A percentile compares a stretch with the other conserved stretches of the same genome.
Conservation (phyloP, 2,329 filamentous ascomycete genomes). For the Emmonsiellopsis sp. region DNA sequence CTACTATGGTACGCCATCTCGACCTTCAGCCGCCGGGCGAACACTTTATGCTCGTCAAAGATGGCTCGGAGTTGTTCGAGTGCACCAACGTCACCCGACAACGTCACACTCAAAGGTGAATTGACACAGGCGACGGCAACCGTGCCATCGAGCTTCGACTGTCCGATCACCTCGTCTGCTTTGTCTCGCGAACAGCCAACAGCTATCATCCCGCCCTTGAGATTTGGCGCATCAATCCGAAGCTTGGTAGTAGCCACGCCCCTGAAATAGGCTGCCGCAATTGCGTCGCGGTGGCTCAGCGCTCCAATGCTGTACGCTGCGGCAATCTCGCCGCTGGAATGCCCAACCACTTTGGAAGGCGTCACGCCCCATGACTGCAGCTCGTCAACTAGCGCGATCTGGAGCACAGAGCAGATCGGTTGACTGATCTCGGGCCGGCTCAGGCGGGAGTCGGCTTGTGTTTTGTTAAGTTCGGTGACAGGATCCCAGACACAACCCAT, state of each 20-base stretch:
- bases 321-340: conserved; percentile 20
- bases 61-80: conserved; percentile 6
- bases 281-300: conserved; percentile 8
- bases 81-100: conserved; percentile 12
- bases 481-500: not conserved
- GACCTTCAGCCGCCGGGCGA: conserved; percentile 10
- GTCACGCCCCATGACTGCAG: conserved; percentile 10
- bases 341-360: conserved; percentile 13
- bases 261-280: conserved; percentile 12
- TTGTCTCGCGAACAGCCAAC: conserved; percentile 11
- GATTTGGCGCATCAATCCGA: not conserved
- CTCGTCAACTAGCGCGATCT: conserved; percentile 16
- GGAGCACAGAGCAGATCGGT: conserved; percentile 14
- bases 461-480: conserved; percentile 1
- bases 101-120: conserved; percentile 12
- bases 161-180: not conserved
- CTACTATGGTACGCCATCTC: conserved; percentile 14
- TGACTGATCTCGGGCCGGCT: conserved; percentile 9
- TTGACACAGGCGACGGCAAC: conserved; percentile 17
- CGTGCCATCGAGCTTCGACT: not conserved
- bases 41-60: conserved; percentile 6
- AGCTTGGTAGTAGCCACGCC: not conserved
- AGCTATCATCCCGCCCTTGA: conserved; percentile 10
- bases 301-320: conserved; percentile 16
- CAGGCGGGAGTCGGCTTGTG: not conserved